phyloP scores from a whole-genome alignment of 2,329 filamentous ascomycete species.

The Colletotrichum sp. region DNA sequence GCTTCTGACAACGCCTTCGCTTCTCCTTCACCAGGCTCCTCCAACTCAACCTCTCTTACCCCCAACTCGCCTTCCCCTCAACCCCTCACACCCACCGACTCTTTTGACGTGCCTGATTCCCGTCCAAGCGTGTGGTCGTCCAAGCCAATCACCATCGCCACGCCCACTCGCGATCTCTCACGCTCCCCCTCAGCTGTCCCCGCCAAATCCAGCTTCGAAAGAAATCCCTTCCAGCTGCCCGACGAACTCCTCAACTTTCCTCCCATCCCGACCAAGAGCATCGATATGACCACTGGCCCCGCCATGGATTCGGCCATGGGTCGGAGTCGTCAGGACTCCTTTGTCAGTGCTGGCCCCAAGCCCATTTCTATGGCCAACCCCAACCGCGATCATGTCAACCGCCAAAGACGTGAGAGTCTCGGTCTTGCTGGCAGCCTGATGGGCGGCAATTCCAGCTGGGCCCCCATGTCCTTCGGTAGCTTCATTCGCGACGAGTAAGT shows the following conservation, averaged over 20 bases:
- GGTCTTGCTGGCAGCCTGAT: slow-evolving; percentile 69
- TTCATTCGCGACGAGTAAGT: slow-evolving; percentile 98
- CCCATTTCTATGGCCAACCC: slow-evolving; percentile 71
- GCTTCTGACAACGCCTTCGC: slow-evolving; percentile 25
- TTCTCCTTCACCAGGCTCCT: slow-evolving; percentile 32
- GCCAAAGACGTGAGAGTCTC: slow-evolving; percentile 65
- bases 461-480: slow-evolving; percentile 92
- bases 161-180: slow-evolving; percentile 26
- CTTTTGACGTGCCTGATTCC: slow-evolving; percentile 27
- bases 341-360: slow-evolving; percentile 69
- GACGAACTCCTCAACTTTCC: slow-evolving; percentile 30
- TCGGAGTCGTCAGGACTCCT: slow-evolving; percentile 68
- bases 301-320: slow-evolving; percentile 63
- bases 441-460: slow-evolving; percentile 90
- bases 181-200: slow-evolving; percentile 28
- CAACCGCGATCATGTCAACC: slow-evolving; percentile 63
- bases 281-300: slow-evolving; percentile 64
- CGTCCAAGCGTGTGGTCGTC: slow-evolving; percentile 27
- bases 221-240: slow-evolving; percentile 27
- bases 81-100: slow-evolving; percentile 45
- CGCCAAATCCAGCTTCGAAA: slow-evolving; percentile 26
- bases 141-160: slow-evolving; percentile 41
- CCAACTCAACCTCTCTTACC: slow-evolving; percentile 36
- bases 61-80: slow-evolving; percentile 47
- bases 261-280: slow-evolving; percentile 29